Base-by-base conservation (phyloP, 2,329 filamentous ascomycete species). In the Scedosporium minutisporum region DNA sequence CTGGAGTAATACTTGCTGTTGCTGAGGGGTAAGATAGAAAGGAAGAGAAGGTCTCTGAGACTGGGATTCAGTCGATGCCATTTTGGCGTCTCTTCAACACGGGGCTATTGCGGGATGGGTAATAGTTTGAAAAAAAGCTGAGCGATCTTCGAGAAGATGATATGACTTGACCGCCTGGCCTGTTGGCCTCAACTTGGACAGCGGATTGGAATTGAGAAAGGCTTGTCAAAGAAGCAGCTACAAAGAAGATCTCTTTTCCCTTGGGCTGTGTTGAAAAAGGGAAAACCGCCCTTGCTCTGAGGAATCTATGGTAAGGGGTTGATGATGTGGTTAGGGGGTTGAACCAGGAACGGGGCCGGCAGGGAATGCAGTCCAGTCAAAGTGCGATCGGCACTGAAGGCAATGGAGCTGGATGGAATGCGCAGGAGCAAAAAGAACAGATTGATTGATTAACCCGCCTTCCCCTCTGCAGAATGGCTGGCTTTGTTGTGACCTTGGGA, bases 1-100 rank as follows among this genome's bases (percentile, higher is more conserved):
- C 64, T 88, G 87, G 66, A 90, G 86, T 55, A 93, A 80, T 64
- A 93, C 80, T 70, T 84, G 86, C 78, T 93, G 88, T 74, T 93
- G 89, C 70, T 89, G 85, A 65, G 87, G 86, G 64, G 88, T 90
- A 67, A 92, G 82, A 70, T 87, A 85, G 72, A 90, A 87, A 71
- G 83, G 82, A 65, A 76, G 75, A 65, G 78, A 68, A 66, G 51
- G 51, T 55, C 71, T 67, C 64, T 71, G 77, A 64, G 73, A 72
- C 64, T 72, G 68, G 42, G 78, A 73, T 62, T 75, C 76, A 63
- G 80, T 78, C 68, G 80, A 82, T 65, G 82, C 76, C 82, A 85
- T 85, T 18, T 25, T 42, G 57, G 62, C 68, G 68, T 69, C 68
- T 63, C 62, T 62, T 38, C n/a, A 27, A n/a, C 60, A 62, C 64